Conservation (phyloP, 1,284 basidiomycete genomes). For the Xerocomus minutiporus region DNA sequence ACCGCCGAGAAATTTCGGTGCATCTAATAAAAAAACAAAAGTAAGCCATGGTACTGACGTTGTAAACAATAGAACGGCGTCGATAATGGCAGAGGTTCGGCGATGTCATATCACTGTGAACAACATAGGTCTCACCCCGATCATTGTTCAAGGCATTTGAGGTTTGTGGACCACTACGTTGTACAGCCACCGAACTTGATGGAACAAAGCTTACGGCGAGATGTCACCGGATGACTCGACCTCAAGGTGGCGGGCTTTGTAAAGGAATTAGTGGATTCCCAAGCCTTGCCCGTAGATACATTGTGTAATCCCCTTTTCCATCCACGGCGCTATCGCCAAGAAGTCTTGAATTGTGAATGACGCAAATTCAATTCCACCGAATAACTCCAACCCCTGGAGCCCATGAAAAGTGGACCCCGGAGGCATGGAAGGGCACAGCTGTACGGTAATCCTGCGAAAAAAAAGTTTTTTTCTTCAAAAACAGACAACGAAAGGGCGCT, state of each 20-base stretch:
- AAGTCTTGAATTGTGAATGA: constrained; percentile 69
- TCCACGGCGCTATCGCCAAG: constrained; percentile 70
- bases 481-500: background rate
- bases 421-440: constrained; percentile 49
- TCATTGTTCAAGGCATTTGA: constrained; percentile 19
- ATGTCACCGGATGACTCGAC: too few species aligned
- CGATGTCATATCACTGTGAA: constrained; percentile 12
- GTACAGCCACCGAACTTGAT: constrained; percentile 14
- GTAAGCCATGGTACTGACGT: constrained; percentile 3
- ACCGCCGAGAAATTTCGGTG: constrained; percentile 9
- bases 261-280: constrained; percentile 41
- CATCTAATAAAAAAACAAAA: constrained; percentile 24
- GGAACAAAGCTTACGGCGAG: constrained; percentile 9
- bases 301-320: constrained; percentile 57
- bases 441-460: constrained; percentile 55
- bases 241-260: too few species aligned
- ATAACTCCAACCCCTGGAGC: constrained; percentile 48
- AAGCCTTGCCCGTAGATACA: constrained; percentile 65
- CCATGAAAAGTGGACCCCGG: constrained; percentile 32
- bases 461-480: background rate
- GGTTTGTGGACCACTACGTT: background rate
- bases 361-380: constrained; percentile 50
- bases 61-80: constrained; percentile 23
- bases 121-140: constrained; percentile 32
- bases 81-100: constrained; percentile 5